Evolutionary conservation across 345 rosid species (phyloP), one percentile per base, ranked within the genome.

Genomic region (Brassica juncea): DNA sequence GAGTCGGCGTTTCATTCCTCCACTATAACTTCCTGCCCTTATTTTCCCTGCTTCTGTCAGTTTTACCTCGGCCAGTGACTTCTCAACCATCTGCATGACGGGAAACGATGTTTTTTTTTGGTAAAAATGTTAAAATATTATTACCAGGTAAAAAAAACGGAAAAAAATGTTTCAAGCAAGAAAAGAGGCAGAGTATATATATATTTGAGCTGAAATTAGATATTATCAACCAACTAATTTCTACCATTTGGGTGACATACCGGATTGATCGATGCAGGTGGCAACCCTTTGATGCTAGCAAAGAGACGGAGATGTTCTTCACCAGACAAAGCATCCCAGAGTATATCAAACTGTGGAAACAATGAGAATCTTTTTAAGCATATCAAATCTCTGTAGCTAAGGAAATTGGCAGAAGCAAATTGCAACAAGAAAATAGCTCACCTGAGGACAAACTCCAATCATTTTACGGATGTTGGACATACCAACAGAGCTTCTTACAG

Each of bases 401-500:
- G 30, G 28, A 28, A 27, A 68, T 62, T 6, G 66, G 5, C 31
- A 9, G 31, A 55, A 16, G 28, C 9, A 35, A 59, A 49, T 67
- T 49, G 63, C 42, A 55, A 71, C 55, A 16, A 66, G 32, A 62
- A 16, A 70, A 58, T 67, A 59, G 16, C 21, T 27, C 49, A 94
- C 99, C 97, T 91, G 99, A 63, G 97, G 99, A 85, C 97, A 94
- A 82, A 94, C 95, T 70, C 99, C 99, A 1, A 91, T 90, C 19
- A 88, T 78, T 82, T 82, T 85, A 65, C 85, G 87, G 81, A 94
- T 88, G 80, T 87, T 91, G 77, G 99, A 86, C 99, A 92, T 89
- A 73, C 94, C 91, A 68, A 89, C 89, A 14, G 94, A 84, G 81
- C 90, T 91, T 82, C 92, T 83, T 76, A 91, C 82, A 1, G 97